phyloP scores from a whole-genome alignment of 2,329 filamentous ascomycete genomes.

The Fusarium annulatum region DNA sequence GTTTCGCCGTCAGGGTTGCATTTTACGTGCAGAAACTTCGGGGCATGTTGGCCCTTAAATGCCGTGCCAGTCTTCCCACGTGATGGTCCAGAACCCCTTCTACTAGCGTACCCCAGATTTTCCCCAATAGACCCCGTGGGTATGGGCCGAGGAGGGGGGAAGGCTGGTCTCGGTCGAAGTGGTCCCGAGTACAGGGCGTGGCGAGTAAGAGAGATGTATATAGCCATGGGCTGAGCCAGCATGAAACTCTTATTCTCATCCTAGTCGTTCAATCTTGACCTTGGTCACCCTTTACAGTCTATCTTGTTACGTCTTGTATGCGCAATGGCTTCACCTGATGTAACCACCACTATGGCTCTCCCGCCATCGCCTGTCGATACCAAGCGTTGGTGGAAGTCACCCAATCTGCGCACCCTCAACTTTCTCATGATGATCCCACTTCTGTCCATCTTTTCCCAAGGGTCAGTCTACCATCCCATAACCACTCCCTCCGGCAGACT shows the following conservation, averaged over 20 bases:
- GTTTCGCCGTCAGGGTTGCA: neutral
- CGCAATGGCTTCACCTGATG: neutral
- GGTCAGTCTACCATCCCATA: neutral
- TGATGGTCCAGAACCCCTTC: neutral
- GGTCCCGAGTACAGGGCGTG: neutral
- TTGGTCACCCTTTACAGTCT: neutral
- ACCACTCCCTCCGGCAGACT: fast-evolving
- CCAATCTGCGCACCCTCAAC: neutral
- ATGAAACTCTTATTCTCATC: neutral
- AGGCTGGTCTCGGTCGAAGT: neutral
- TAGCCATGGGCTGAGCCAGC: neutral
- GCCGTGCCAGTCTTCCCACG: neutral
- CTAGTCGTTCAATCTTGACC: neutral
- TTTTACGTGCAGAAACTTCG: neutral
- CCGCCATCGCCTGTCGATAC: neutral
- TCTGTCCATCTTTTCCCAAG: neutral
- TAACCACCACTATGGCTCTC: neutral
- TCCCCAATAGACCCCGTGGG: neutral
- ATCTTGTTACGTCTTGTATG: neutral
- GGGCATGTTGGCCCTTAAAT: neutral
- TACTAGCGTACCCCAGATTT: neutral
- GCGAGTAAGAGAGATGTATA: neutral
- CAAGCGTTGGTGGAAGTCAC: neutral
- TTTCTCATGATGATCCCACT: constrained; percentile 3
- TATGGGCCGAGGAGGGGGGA: neutral